Conservation (phyloP, 2,329 filamentous ascomycete species). For the Fusarium napiforme region DNA sequence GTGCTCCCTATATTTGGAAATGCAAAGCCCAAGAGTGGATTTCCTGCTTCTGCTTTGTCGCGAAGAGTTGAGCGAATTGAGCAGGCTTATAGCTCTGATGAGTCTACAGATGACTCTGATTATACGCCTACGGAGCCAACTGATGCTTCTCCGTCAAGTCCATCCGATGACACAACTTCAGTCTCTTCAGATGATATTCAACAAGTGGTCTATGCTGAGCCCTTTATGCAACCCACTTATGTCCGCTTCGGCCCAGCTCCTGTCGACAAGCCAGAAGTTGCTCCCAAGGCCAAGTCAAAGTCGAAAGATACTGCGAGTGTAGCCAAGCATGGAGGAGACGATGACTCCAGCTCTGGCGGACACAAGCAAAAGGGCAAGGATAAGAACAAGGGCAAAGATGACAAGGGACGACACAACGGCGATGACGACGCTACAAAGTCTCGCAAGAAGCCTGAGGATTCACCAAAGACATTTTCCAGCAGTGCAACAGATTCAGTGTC, state of each 20-base stretch:
- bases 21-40: not conserved
- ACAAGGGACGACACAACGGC: not conserved
- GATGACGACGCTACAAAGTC: not conserved
- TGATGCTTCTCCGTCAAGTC: no score
- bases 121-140: not conserved
- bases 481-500: not conserved
- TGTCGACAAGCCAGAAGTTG: not conserved
- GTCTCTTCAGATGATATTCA: not conserved
- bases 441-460: not conserved
- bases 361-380: conserved; percentile 9
- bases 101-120: not conserved
- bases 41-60: not conserved
- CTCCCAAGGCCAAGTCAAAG: not conserved
- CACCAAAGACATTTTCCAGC: not conserved
- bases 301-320: not conserved
- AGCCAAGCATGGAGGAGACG: not conserved
- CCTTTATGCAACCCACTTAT: conserved; percentile 13
- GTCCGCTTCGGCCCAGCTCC: not conserved
- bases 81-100: not conserved
- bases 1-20: not conserved
- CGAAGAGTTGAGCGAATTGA: not conserved
- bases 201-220: not conserved
- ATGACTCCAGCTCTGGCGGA: not conserved
- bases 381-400: conserved; percentile 1
- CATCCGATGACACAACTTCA: not conserved